Evolutionary conservation across 2,329 filamentous ascomycete genomes (phyloP).

Genomic region (Fusarium verticillioides): DNA sequence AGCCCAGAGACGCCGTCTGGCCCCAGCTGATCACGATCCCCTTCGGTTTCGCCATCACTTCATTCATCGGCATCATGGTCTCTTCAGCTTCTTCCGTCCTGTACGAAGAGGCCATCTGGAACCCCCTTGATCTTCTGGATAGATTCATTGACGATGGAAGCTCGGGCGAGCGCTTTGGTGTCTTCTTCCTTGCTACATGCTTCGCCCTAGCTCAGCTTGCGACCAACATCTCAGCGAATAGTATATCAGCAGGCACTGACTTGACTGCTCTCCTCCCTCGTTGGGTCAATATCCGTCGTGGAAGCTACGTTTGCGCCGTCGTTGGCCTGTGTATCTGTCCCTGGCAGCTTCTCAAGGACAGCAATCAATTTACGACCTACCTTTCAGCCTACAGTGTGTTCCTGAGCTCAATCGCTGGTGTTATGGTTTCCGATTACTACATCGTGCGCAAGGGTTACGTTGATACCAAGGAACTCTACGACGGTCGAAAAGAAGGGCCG

Average conservation of each 20-base stretch:
- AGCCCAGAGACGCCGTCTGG: constrained; percentile 80
- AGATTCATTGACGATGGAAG: constrained; percentile 75
- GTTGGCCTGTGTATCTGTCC: constrained; percentile 89
- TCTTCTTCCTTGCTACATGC: constrained; percentile 76
- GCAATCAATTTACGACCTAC: constrained; percentile 91
- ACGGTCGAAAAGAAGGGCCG: constrained; percentile 70
- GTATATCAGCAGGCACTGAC: constrained; percentile 47
- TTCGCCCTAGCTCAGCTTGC: constrained; percentile 85
- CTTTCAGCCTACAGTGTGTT: constrained; percentile 94
- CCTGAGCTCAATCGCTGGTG: constrained; percentile 92
- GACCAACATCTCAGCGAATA: constrained; percentile 65
- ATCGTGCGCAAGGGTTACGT: constrained; percentile 84
- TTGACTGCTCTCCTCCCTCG: constrained; percentile 83
- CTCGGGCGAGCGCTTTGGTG: constrained; percentile 76
- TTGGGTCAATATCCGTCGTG: constrained; percentile 85
- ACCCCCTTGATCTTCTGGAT: constrained; percentile 74
- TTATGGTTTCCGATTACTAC: constrained; percentile 91
- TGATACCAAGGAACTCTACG: constrained; percentile 82
- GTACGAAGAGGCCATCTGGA: constrained; percentile 76
- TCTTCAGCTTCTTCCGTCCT: constrained; percentile 78
- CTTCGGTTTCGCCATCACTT: constrained; percentile 78
- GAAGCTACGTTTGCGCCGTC: constrained; percentile 84
- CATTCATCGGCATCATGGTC: constrained; percentile 84
- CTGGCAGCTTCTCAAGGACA: constrained; percentile 78
- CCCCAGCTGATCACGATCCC: constrained; percentile 83